Conservation (phyloP, 169 alveolate species). For the Plasmodium cynomolgi region DNA sequence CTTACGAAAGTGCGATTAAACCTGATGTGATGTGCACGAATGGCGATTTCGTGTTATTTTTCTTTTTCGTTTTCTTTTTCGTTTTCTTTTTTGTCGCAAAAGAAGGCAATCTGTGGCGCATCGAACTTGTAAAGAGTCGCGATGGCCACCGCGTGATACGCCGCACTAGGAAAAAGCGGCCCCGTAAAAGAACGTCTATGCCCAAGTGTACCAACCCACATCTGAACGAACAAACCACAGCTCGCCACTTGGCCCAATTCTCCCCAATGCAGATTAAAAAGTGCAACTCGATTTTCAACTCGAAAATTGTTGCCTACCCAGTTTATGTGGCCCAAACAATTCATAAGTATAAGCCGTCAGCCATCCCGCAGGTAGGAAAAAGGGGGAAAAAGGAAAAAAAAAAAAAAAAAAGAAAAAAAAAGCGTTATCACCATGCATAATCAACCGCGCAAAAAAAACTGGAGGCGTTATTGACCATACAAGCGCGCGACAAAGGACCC, state of each 20-base stretch:
- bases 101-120: background rate
- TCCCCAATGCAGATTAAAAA: constrained; percentile 67
- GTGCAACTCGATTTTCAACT: constrained; percentile 77
- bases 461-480: background rate
- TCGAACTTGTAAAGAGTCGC: background rate
- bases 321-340: constrained; percentile 89
- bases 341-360: constrained; percentile 81
- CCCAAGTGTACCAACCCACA: background rate
- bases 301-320: constrained; percentile 87
- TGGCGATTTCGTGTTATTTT: too few relatives aligned
- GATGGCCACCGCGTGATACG: background rate
- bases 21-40: background rate
- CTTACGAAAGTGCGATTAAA: background rate
- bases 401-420: background rate
- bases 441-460: background rate
- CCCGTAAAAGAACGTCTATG: background rate
- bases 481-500: background rate
- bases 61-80: background rate
- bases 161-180: background rate
- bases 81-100: background rate
- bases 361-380: constrained; percentile 85
- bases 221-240: background rate
- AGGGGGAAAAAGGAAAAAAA: background rate
- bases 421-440: background rate
- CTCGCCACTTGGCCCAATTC: background rate